Evolutionary conservation across 371 early-diverging fungal species (phyloP), one percentile per base, ranked within the genome.

Genomic region (Apophysomyces sp.): DNA sequence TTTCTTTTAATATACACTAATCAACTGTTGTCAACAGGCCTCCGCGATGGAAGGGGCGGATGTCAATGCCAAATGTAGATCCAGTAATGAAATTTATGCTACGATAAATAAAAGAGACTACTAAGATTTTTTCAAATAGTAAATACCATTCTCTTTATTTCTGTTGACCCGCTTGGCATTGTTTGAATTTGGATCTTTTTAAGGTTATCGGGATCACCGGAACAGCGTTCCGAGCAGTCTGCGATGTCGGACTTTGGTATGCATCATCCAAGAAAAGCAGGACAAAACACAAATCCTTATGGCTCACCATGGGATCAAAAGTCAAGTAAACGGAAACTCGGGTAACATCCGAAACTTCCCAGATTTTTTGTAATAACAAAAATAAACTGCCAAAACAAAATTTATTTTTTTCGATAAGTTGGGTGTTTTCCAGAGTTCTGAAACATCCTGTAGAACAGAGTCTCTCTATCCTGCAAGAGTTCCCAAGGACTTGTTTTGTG

Each of bases 371-470:
- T 21, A n/a, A 44, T 9, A n/a, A 21, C 21, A 44, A 44, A 9
- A 18, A 21, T 26, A 18, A 44, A 44, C 15, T 21, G n/a, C 21
- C 15, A n/a, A 44, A 44, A 44, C 44, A 44, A 11, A n/a, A n/a
- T n/a, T n/a, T n/a, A n/a, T n/a, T n/a, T n/a, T n/a, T n/a, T n/a
- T n/a, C n/a, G n/a, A n/a, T n/a, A n/a, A n/a, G n/a, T n/a, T n/a
- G n/a, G n/a, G n/a, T n/a, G n/a, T n/a, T n/a, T n/a, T n/a, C n/a
- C n/a, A 0, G 83, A 81, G 40, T 87, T 84, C 57, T 83, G 81
- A 54, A 78, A 79, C 80, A 86, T 81, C 16, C 4, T 3, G 24
- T 44, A 2, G 21, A 44, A 44, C 3, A 44, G 4, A 9, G 44
- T 18, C 8, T 44, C 21, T 4, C 7, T 18, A 44, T 44, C 44